Base-by-base conservation (phyloP, 306 rosid genomes). In the Castanospermum australe region DNA sequence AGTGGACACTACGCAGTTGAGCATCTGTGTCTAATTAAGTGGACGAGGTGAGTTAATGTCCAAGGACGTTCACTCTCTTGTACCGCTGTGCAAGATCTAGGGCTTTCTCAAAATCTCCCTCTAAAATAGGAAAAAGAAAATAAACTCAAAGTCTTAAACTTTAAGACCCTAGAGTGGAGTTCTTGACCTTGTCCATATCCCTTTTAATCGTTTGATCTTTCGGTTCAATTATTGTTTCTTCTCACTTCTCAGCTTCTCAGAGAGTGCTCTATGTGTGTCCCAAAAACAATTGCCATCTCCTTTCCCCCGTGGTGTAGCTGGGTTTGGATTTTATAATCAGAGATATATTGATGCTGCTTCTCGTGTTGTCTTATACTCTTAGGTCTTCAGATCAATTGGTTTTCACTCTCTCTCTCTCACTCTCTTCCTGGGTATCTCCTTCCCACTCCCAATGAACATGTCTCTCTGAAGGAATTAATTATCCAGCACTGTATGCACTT, bases 81-180 rank as follows among this genome's bases (percentile, higher is more conserved):
- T 78, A 86, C 90, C 90, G 18, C 67, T 85, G 89, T 79, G 85
- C 73, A 88, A 88, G 89, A 86, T 89, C 93, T 84, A 81, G 86
- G 87, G 80, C 35, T 70, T 24, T 17, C 44, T 4, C 44, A 14
- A 70, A 25, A 21, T 68, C 48, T 66, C 50, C 17, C 52, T 65
- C 54, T 55, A 38, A 68, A 68, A 48, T 42, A 8, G 9, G 5
- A 59, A 57, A 56, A 56, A 32, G 12, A 44, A 56, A 45, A 35
- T 44, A 22, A 30, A 18, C 38, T 47, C 45, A 22, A 64, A 22
- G 32, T 22, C 66, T 39, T 41, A 0, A 51, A 63, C 13, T 64
- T 77, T 62, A 50, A 52, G 21, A 20, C 36, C n/a, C 4, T 24
- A 21, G 14, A 59, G 18, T 67, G 59, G 61, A 41, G 71, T 5